These are phyloP conservation scores for Cyberlindnera petersonii DNA, from an alignment of 805 yeast species.

Conservation along the genomic window DNA sequence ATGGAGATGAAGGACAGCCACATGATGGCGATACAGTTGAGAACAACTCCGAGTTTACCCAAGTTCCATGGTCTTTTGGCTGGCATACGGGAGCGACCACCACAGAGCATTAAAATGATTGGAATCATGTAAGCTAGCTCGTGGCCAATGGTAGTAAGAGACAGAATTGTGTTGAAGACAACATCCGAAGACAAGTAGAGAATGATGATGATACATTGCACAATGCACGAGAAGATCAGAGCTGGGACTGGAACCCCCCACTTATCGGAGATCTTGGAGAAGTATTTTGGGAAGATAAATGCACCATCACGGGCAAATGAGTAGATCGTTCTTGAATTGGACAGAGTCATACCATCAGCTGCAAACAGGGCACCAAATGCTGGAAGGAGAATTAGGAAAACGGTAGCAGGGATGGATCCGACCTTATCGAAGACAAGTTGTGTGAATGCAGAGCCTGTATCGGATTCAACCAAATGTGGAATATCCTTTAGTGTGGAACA, in stretches of 20 bases:
- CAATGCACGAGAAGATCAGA: constrained; percentile 24
- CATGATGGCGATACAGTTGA: constrained; percentile 19
- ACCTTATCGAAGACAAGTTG: constrained; percentile 26
- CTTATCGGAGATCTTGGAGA: constrained; percentile 25
- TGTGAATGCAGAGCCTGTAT: constrained; percentile 27
- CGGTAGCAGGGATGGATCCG: constrained; percentile 29
- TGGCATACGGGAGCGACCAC: constrained; percentile 24
- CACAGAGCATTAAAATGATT: constrained; percentile 26
- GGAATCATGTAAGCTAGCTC: constrained; percentile 32
- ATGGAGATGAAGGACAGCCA: constrained; percentile 26
- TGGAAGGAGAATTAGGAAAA: constrained; percentile 24
- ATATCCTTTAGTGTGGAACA: constrained; percentile 28
- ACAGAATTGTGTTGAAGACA: constrained; percentile 33
- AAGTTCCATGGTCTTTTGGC: constrained; percentile 26
- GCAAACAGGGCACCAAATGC: constrained; percentile 25
- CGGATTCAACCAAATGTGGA: constrained; percentile 16
- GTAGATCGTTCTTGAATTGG: constrained; percentile 32
- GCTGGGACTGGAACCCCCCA: constrained; percentile 31
- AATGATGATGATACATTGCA: constrained; percentile 28
- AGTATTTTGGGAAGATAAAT: constrained; percentile 30
- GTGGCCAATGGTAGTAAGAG: constrained; percentile 31
- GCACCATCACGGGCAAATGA: constrained; percentile 36
- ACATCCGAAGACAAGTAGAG: constrained; percentile 30
- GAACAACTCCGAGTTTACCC: constrained; percentile 21
- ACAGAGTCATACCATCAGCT: constrained; percentile 30